Evolutionary conservation across 169 alveolate genomes (phyloP).

Genomic region (Neospora caninum): DNA sequence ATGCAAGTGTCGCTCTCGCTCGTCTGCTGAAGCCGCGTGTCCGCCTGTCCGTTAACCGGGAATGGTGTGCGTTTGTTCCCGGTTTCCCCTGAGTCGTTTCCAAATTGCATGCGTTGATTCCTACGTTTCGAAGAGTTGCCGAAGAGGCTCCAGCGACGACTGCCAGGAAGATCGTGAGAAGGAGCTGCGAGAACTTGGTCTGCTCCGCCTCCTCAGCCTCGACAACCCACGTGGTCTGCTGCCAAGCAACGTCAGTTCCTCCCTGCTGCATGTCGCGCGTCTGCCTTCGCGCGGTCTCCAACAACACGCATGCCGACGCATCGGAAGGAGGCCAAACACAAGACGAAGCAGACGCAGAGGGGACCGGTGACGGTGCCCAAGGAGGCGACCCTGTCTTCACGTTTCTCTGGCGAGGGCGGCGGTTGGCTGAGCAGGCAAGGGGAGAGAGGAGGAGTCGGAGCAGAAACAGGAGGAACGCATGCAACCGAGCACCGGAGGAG

Average conservation of each 20-base stretch:
- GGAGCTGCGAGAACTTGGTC: not conserved
- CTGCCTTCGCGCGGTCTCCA: no score
- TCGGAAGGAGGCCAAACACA: not conserved
- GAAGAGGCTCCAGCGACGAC: slow-evolving; percentile 1
- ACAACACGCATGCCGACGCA: no score
- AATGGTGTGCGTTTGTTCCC: no score
- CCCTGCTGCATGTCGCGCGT: not conserved
- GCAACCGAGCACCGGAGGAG: not conserved
- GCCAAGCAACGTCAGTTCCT: not conserved
- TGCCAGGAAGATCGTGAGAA: not conserved
- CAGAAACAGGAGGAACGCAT: not conserved
- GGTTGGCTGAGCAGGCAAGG: not conserved
- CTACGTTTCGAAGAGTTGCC: not conserved
- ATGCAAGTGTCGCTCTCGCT: no score
- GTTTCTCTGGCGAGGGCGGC: no score
- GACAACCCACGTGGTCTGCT: not conserved
- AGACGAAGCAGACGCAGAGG: no score
- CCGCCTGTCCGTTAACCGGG: no score
- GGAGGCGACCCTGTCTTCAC: no score
- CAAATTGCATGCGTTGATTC: no score
- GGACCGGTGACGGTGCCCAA: no score
- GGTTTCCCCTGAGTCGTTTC: no score
- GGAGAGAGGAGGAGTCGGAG: not conserved
- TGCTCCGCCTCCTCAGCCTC: not conserved
- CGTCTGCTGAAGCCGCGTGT: no score